Conservation (phyloP, 2,329 filamentous ascomycete genomes). For the Botrytis byssoidea region DNA sequence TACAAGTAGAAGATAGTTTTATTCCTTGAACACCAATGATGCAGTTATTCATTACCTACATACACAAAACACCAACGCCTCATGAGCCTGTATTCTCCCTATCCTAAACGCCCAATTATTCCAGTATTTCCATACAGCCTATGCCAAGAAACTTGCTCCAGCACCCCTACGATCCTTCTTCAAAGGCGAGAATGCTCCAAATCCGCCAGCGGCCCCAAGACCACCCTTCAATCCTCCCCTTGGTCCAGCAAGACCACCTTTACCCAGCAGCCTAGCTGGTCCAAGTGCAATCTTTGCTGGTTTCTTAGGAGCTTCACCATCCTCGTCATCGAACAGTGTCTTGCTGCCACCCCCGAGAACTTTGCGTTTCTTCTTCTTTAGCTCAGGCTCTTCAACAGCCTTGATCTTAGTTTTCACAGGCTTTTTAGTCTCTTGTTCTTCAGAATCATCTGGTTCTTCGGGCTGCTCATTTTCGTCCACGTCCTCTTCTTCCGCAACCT, state of each 20-base stretch:
- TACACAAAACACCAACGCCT: conserved; percentile 1
- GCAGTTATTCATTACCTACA: conserved; percentile 6
- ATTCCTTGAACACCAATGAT: not conserved
- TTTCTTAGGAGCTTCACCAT: conserved; percentile 48
- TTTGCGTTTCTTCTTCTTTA: conserved; percentile 63
- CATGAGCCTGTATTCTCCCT: not conserved
- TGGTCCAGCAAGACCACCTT: conserved; percentile 34
- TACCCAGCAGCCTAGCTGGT: conserved; percentile 34
- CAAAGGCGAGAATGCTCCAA: conserved; percentile 66
- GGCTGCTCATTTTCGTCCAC: conserved; percentile 34
- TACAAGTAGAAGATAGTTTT: not conserved
- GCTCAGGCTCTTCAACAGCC: conserved; percentile 35
- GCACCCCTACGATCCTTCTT: conserved; percentile 67
- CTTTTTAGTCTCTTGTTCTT: conserved; percentile 21
- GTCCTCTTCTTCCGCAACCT: conserved; percentile 43
- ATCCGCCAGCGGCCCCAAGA: conserved; percentile 41
- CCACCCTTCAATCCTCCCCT: conserved; percentile 30
- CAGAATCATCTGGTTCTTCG: conserved; percentile 37
- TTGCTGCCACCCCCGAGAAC: conserved; percentile 64
- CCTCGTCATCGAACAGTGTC: conserved; percentile 71
- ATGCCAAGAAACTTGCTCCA: conserved; percentile 54
- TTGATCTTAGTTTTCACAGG: conserved; percentile 25
- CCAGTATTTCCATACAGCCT: conserved; percentile 19
- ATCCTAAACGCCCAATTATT: conserved; percentile 15
- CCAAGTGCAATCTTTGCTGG: conserved; percentile 41